Conservation (phyloP, 495 filamentous ascomycete genomes). For the Hypoxylon lenormandii region DNA sequence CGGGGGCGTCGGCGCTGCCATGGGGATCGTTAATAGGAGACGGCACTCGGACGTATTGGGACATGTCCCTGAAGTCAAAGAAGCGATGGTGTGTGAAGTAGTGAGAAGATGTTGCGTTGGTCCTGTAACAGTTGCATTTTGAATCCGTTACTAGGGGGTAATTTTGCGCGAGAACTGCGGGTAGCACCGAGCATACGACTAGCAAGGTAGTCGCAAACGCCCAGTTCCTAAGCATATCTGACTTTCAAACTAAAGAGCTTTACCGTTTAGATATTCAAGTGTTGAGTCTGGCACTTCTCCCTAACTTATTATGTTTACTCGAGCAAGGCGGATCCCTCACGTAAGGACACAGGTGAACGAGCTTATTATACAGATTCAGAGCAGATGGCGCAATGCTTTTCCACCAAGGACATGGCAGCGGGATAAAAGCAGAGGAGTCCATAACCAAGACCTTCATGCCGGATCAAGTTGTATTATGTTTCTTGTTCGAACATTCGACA, state of each 20-base stretch:
- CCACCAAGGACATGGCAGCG: conserved; percentile 7
- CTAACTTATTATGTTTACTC: not conserved
- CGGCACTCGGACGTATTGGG: conserved; percentile 55
- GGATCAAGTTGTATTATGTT: conserved; percentile 10
- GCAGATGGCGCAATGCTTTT: not conserved
- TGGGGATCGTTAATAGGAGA: conserved; percentile 49
- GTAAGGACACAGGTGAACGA: conserved; percentile 7
- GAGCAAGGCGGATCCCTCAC: not conserved
- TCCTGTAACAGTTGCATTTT: conserved; percentile 63
- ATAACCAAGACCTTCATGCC: conserved; percentile 13
- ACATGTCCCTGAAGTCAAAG: conserved; percentile 72
- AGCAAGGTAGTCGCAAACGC: conserved; percentile 23
- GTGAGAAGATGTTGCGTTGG: conserved; percentile 59
- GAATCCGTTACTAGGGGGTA: conserved; percentile 59
- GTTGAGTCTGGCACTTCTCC: not conserved
- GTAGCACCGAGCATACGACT: conserved; percentile 25
- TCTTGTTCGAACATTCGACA: conserved; percentile 23
- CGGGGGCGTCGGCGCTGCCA: conserved; percentile 47
- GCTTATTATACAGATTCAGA: conserved; percentile 19
- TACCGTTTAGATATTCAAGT: not conserved
- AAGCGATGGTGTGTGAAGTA: conserved; percentile 75
- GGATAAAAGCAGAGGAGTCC: conserved; percentile 6
- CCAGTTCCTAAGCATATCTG: conserved; percentile 5
- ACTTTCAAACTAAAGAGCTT: conserved; percentile 2
- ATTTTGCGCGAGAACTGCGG: conserved; percentile 34